A percentile compares a stretch with the other conserved stretches of the same genome.
phyloP scores from a whole-genome alignment of 2,329 filamentous ascomycete genomes.

The Sporothrix pseudoabietina region DNA sequence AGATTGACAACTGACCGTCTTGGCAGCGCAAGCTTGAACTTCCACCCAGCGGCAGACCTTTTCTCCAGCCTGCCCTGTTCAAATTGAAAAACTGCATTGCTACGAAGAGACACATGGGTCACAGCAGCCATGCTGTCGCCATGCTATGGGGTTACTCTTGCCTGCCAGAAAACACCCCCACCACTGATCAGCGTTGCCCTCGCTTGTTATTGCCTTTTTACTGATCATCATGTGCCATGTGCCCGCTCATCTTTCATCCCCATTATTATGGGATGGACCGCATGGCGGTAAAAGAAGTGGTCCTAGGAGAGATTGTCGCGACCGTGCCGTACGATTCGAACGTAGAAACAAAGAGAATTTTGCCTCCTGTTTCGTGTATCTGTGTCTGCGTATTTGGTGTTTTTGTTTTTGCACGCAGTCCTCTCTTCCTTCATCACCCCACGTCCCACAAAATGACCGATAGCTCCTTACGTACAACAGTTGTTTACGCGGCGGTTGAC shows the following conservation, averaged over 20 bases:
- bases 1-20: constrained; percentile 20
- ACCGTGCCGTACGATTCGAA: no score
- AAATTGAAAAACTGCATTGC: no score
- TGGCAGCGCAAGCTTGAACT: background rate
- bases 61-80: background rate
- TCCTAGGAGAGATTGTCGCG: background rate
- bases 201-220: constrained; percentile 19
- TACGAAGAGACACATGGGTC: no score
- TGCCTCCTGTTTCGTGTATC: background rate
- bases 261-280: no score
- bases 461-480: background rate
- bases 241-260: background rate
- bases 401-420: background rate
- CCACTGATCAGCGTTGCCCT: constrained; percentile 9
- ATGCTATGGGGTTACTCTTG: background rate
- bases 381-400: no score
- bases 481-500: background rate
- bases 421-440: background rate
- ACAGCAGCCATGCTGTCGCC: background rate
- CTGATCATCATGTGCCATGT: background rate
- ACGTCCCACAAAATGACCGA: background rate
- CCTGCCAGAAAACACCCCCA: background rate
- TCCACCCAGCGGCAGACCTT: background rate
- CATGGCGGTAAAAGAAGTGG: background rate
- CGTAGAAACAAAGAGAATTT: background rate